These are phyloP conservation scores for Saturnispora galanensis DNA, from an alignment of 805 yeast species.

Conservation along the genomic window DNA sequence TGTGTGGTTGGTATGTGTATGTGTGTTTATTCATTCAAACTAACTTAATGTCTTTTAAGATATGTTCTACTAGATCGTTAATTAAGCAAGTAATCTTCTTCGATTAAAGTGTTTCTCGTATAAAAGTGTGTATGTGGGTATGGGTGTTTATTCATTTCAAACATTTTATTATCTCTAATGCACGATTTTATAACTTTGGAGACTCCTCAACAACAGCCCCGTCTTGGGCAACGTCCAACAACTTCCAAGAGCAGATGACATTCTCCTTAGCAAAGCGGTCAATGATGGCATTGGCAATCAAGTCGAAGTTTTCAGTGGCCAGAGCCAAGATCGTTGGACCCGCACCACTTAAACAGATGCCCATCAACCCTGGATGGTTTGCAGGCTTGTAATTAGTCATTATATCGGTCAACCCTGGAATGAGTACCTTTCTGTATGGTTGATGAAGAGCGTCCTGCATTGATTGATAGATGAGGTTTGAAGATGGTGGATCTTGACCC, in stretches of 20 bases:
- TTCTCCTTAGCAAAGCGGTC: slow-evolving; percentile 52
- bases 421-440: slow-evolving; percentile 86
- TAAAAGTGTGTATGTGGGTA: too few relatives aligned
- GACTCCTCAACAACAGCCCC: slow-evolving; percentile 58
- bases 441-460: slow-evolving; percentile 97
- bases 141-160: slow-evolving; percentile 6
- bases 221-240: slow-evolving; percentile 77
- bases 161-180: not conserved
- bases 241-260: slow-evolving; percentile 71
- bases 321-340: slow-evolving; percentile 95
- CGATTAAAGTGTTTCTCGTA: too few relatives aligned
- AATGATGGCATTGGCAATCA: slow-evolving; percentile 69
- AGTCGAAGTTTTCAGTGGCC: slow-evolving; percentile 82
- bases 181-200: slow-evolving; percentile 16
- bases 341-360: slow-evolving; percentile 94
- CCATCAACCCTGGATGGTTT: slow-evolving; percentile 75
- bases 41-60: too few relatives aligned
- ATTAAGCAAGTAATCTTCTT: too few relatives aligned
- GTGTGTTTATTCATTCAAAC: too few relatives aligned
- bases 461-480: slow-evolving; percentile 78
- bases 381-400: slow-evolving; percentile 72
- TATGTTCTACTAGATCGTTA: too few relatives aligned
- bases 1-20: too few relatives aligned
- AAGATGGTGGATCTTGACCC: slow-evolving; percentile 67
- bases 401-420: slow-evolving; percentile 85